These are phyloP conservation scores for Thelephora aurantiotincta DNA, from an alignment of 768 basidiomycete species.

Conservation along the genomic window DNA sequence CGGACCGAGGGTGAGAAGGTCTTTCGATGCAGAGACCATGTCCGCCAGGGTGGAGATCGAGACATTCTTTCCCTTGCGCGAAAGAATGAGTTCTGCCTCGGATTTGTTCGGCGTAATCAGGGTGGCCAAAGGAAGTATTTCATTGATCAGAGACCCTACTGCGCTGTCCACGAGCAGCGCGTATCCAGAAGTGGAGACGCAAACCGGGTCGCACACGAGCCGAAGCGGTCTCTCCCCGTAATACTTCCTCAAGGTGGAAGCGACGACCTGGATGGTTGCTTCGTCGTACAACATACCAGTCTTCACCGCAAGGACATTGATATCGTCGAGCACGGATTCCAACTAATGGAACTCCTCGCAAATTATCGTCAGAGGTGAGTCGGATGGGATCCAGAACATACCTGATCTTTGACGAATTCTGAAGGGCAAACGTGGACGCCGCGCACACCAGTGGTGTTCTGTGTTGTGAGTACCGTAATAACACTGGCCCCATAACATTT, in stretches of 20 bases:
- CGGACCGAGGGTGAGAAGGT: constrained; percentile 33
- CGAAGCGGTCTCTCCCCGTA: constrained; percentile 15
- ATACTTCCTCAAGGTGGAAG: constrained; percentile 30
- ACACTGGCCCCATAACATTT: constrained; percentile 72
- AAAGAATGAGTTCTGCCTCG: constrained; percentile 63
- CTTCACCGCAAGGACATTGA: constrained; percentile 63
- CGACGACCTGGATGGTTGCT: constrained; percentile 35
- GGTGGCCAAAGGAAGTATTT: constrained; percentile 58
- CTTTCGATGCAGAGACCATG: constrained; percentile 43
- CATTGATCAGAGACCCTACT: constrained; percentile 35
- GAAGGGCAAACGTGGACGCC: constrained; percentile 55
- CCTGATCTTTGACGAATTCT: constrained; percentile 65
- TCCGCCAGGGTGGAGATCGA: constrained; percentile 34
- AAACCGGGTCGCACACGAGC: constrained; percentile 75
- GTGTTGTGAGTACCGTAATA: constrained; percentile 77
- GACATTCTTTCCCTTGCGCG: constrained; percentile 13
- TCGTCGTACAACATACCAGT: constrained; percentile 79
- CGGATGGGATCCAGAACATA: constrained; percentile 11
- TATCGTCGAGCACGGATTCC: constrained; percentile 53
- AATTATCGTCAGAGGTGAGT: neutral
- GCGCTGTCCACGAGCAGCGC: constrained; percentile 58
- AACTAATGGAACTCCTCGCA: constrained; percentile 31
- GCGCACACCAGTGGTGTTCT: constrained; percentile 80
- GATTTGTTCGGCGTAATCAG: constrained; percentile 78
- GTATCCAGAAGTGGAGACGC: constrained; percentile 83